phyloP scores from a whole-genome alignment of 2,329 filamentous ascomycete species.

The Alternaria brassicae region DNA sequence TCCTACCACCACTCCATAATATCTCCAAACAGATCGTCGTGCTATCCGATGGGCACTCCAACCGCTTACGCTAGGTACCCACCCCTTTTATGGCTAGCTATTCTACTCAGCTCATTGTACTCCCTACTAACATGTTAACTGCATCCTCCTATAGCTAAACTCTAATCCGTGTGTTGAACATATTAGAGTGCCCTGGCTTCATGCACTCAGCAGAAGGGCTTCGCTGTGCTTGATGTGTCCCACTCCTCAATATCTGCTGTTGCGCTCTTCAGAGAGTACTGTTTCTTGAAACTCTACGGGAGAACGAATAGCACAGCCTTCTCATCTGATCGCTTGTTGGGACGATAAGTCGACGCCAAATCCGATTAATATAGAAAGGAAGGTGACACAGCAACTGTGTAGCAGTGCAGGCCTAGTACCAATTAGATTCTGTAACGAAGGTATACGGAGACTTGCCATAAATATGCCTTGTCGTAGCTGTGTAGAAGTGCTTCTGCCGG shows the following conservation, averaged over 20 bases:
- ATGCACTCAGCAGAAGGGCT: background rate
- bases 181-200: background rate
- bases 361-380: conserved; percentile 5
- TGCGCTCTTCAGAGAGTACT: background rate
- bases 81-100: no score
- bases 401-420: conserved; percentile 2
- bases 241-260: background rate
- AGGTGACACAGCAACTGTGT: conserved; percentile 2
- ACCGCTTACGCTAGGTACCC: no score
- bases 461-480: conserved; percentile 2
- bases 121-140: no score
- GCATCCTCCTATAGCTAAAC: background rate
- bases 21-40: no score
- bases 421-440: background rate
- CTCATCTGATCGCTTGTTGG: conserved; percentile 1
- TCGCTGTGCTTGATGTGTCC: background rate
- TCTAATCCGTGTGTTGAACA: background rate
- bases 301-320: background rate
- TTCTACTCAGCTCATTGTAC: no score
- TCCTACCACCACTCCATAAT: no score
- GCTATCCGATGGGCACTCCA: no score
- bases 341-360: conserved; percentile 3
- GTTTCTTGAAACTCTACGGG: background rate
- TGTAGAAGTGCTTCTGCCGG: background rate
- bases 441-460: background rate